Evolutionary conservation across 495 filamentous ascomycete species (phyloP).

Genomic region (Talaromyces trachyspermus): DNA sequence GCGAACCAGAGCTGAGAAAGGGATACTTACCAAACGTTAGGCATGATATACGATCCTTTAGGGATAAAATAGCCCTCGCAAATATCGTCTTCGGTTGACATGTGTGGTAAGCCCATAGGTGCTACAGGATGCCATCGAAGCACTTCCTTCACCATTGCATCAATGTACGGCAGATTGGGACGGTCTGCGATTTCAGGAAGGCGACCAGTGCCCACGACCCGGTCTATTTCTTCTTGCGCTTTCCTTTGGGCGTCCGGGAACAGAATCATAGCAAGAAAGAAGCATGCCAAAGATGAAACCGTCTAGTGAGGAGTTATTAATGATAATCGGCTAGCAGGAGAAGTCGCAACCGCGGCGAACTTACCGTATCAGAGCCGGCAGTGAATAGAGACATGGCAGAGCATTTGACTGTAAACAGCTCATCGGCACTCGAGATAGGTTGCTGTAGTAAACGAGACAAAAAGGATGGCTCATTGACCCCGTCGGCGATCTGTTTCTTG

Average conservation of each 20-base stretch:
- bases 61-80: conserved; percentile 46
- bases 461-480: conserved; percentile 24
- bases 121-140: conserved; percentile 38
- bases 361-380: conserved; percentile 43
- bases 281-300: conserved; percentile 22
- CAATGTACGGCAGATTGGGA: conserved; percentile 31
- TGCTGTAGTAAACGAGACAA: conserved; percentile 22
- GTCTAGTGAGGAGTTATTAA: conserved; percentile 13
- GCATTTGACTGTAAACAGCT: conserved; percentile 24
- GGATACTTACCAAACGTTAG: conserved; percentile 36
- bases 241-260: conserved; percentile 44
- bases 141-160: conserved; percentile 35
- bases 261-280: conserved; percentile 41
- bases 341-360: neutral
- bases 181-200: conserved; percentile 23
- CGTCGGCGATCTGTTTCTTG: conserved; percentile 28
- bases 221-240: conserved; percentile 53
- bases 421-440: conserved; percentile 15
- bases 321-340: neutral
- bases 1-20: neutral
- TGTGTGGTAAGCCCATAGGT: conserved; percentile 48
- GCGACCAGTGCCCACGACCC: conserved; percentile 30
- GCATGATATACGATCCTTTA: conserved; percentile 35
- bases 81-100: conserved; percentile 43
- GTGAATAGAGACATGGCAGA: conserved; percentile 38